Base-by-base conservation (phyloP, 1,284 basidiomycete genomes). In the Pterulicium gracile region DNA sequence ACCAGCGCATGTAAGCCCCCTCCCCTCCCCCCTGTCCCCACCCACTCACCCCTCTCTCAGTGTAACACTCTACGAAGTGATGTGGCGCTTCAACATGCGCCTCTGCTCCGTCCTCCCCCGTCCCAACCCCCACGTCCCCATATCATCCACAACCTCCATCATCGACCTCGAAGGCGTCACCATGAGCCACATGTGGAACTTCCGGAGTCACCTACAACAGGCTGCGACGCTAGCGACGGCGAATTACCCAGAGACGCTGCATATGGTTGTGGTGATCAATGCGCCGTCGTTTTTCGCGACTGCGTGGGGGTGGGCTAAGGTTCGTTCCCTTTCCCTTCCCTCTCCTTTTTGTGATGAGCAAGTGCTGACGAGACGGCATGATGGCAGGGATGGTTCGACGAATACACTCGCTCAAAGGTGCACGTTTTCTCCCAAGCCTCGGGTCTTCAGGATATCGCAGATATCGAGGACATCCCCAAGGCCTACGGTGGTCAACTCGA, bases 261-360 rank as follows among this genome's bases (percentile, higher is more conserved):
- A 70, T 54, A 70, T 69, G 15, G 76, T 80, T 51, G 79, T 70
- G 18, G 65, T 89, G 46, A 77, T 89, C 39, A 88, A 88, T 50
- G 77, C 82, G 0, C 87, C 87, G 0, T 66, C 75, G 0, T 89
- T 85, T 65, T 88, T 88, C 58, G 74, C 80, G 1, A 85, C 79
- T 1, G 67, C 86, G 17, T 88, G 85, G 86, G 71, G 70, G 15
- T 88, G 84, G 85, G 70, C 88, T 55, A 85, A 83, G 68, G 81
- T 78, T 45, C 43, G 63, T 54, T 46, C 20, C 39, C 42, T 12
- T n/a, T 24, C 18, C 12, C 7, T 17, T 50, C 3, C 23, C 42
- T 15, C 39, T 35, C 32, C 20, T 22, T 44, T 47, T 17, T 15
- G 24, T 61, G 3, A 40, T 48, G 17, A 39, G 44, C 15, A 14